Conservation (phyloP, 139 green algal genomes). For the Ettlia oleoabundans region DNA sequence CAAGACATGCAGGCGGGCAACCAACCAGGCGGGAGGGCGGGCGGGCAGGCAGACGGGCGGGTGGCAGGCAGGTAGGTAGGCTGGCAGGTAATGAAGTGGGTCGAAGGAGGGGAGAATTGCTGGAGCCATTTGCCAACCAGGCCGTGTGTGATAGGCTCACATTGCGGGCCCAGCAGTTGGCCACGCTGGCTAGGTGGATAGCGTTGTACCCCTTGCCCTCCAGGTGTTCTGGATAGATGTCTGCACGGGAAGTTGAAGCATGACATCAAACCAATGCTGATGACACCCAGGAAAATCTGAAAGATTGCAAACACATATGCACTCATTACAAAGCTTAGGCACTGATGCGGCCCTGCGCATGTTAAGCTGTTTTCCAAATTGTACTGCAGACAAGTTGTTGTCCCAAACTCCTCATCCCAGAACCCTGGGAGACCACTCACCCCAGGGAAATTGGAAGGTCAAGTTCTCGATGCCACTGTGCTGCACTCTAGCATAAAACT, state of each 20-base stretch:
- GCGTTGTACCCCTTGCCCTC: constrained; percentile 2
- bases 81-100: neutral
- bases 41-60: neutral
- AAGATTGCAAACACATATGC: neutral
- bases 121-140: neutral
- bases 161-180: constrained; percentile 16
- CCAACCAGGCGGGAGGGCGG: neutral
- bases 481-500: neutral
- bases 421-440: neutral
- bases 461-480: constrained; percentile 18
- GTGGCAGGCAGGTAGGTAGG: neutral
- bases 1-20: neutral
- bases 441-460: constrained; percentile 1
- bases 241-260: neutral
- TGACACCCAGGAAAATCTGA: neutral
- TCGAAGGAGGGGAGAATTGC: neutral
- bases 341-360: too few relatives aligned
- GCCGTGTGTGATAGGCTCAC: neutral
- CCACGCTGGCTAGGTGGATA: neutral
- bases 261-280: too few relatives aligned
- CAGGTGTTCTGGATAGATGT: constrained; percentile 1
- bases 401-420: neutral
- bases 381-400: too few relatives aligned
- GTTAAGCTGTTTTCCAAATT: neutral
- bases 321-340: too few relatives aligned